A percentile compares a stretch with the other conserved stretches of the same genome.
Conservation (phyloP, 768 basidiomycete genomes). For the Termitomyces eurrhizus region DNA sequence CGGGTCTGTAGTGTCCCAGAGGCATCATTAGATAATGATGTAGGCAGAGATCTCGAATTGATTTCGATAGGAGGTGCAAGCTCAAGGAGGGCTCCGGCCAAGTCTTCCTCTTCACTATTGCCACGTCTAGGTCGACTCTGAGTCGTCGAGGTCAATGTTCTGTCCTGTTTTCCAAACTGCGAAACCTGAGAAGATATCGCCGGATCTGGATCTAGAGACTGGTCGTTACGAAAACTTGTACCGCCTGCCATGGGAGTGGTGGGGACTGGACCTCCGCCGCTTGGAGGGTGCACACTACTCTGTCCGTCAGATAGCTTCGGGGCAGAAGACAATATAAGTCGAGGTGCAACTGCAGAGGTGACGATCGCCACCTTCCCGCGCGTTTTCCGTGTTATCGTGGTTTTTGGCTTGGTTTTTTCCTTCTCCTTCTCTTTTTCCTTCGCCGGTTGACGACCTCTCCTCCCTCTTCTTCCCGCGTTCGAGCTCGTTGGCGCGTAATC, state of each 20-base stretch:
- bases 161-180: neutral
- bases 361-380: constrained; percentile 2
- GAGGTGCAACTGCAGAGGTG: constrained; percentile 6
- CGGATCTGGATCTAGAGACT: neutral
- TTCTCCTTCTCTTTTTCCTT: constrained; percentile 8
- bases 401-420: neutral
- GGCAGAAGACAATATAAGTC: constrained; percentile 24
- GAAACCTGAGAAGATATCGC: neutral
- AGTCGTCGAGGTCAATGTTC: neutral
- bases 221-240: no score
- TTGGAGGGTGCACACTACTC: neutral
- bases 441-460: constrained; percentile 21
- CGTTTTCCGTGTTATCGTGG: constrained; percentile 14
- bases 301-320: neutral
- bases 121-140: neutral
- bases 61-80: constrained; percentile 10
- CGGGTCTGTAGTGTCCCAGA: neutral
- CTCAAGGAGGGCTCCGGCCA: constrained; percentile 1
- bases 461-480: constrained; percentile 1
- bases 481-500: neutral
- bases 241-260: neutral
- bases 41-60: neutral
- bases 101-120: neutral
- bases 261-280: neutral
- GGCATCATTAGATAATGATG: neutral